Conservation (phyloP, 163 green algal species). For the Trebouxiophyceae sp. region DNA sequence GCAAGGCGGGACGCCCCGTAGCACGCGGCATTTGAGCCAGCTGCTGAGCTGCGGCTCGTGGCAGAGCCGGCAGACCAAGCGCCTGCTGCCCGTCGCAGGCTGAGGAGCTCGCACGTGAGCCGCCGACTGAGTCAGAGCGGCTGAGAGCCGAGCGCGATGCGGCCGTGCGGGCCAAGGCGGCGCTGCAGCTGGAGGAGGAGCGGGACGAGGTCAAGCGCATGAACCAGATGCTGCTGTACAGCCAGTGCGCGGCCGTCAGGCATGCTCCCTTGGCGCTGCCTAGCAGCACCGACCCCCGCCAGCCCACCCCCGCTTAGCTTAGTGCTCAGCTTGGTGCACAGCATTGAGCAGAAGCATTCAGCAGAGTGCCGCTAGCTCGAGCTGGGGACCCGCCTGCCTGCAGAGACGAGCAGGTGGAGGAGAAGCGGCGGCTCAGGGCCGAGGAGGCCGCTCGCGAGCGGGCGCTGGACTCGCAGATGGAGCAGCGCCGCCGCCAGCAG, state of each 20-base stretch:
- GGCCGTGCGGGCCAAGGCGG: conserved; percentile 16
- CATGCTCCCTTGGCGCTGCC: neutral
- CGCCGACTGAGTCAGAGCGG: conserved; percentile 55
- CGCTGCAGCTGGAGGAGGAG: conserved; percentile 48
- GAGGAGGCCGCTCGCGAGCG: conserved; percentile 63
- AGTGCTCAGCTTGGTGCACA: no score
- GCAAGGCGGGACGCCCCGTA: no score
- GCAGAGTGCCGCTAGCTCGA: no score
- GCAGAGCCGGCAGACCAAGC: no score
- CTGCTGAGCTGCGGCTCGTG: no score
- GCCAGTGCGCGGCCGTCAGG: conserved; percentile 77
- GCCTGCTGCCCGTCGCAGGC: no score
- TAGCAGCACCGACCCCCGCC: neutral
- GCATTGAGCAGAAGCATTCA: no score
- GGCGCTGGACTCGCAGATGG: conserved; percentile 74
- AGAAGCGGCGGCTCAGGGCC: conserved; percentile 61
- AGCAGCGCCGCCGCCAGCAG: conserved; percentile 65
- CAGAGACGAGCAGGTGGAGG: conserved; percentile 48
- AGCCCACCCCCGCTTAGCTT: no score
- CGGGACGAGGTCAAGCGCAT: conserved; percentile 73
- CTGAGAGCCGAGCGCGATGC: conserved; percentile 31
- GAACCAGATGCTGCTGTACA: conserved; percentile 86
- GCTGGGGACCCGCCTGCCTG: no score
- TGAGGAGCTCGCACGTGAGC: no score
- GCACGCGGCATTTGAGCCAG: no score